Evolutionary conservation across 345 rosid species (phyloP).

Genomic region (Kernera saxatilis): DNA sequence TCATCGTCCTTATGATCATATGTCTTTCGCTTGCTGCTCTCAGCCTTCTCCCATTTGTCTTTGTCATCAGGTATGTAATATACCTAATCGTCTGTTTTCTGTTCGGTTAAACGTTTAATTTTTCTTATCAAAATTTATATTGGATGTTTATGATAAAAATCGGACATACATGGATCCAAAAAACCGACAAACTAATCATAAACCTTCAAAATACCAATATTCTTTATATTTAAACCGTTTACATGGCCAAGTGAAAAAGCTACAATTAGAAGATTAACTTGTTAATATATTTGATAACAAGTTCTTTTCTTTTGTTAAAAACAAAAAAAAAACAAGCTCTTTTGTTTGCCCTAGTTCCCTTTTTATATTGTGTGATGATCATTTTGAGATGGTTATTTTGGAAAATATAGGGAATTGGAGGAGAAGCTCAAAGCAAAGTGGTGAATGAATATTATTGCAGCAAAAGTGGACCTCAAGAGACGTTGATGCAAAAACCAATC

Average conservation of each 20-base stretch:
- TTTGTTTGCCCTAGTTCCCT: neutral
- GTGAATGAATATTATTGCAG: slow-evolving; percentile 35
- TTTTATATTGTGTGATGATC: neutral
- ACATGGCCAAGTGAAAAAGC: neutral
- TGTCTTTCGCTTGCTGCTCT: slow-evolving; percentile 27
- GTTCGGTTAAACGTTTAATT: neutral
- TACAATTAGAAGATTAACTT: neutral
- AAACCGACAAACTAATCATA: neutral
- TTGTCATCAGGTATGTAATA: slow-evolving; percentile 38
- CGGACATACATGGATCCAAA: neutral
- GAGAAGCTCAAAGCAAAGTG: slow-evolving; percentile 24
- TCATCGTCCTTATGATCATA: slow-evolving; percentile 34
- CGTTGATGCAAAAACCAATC: slow-evolving; percentile 35
- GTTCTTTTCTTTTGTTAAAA: neutral
- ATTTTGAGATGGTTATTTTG: neutral
- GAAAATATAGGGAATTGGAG: slow-evolving; percentile 37
- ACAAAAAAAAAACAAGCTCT: too few species aligned
- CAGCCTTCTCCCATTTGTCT: slow-evolving; percentile 28
- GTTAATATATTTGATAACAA: neutral
- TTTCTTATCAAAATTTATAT: neutral
- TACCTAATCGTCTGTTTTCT: neutral
- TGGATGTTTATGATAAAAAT: neutral
- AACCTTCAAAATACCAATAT: neutral
- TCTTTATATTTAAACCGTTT: neutral
- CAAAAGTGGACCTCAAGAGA: slow-evolving; percentile 24